A percentile compares a stretch with the other conserved stretches of the same genome.
Evolutionary conservation across 805 yeast genomes (phyloP).

Genomic region (Lachancea nothofagi): DNA sequence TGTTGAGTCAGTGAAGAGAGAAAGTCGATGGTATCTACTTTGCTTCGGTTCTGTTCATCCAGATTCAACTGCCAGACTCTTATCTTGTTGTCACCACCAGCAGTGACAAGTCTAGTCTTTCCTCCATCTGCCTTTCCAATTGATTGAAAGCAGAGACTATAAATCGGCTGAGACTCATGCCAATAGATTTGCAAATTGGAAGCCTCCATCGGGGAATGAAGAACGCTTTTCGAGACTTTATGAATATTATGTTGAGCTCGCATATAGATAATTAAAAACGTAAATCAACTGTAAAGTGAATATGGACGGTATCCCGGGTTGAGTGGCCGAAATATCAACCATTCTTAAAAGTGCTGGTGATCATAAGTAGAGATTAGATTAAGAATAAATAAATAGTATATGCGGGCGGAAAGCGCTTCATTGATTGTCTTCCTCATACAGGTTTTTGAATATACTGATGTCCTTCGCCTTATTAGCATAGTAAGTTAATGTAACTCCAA

Average conservation of each 20-base stretch:
- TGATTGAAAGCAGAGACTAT: constrained; percentile 61
- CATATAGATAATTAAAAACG: no score
- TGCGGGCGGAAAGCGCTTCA: no score
- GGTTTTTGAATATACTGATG: background rate
- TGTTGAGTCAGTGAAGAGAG: constrained; percentile 79
- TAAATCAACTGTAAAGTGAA: no score
- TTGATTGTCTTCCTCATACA: no score
- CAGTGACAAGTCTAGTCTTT: constrained; percentile 65
- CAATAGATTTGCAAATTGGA: constrained; percentile 32
- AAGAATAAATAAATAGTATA: background rate
- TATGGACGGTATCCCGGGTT: no score
- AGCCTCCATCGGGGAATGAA: no score
- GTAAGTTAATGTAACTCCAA: no score
- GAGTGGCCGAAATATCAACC: no score
- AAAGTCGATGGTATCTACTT: constrained; percentile 55
- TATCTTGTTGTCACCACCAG: constrained; percentile 92
- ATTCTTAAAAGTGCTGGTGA: no score
- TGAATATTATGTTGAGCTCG: background rate
- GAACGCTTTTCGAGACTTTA: no score
- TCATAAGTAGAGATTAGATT: no score
- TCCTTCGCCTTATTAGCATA: background rate
- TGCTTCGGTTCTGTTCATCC: constrained; percentile 20
- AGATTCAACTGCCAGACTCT: constrained; percentile 45
- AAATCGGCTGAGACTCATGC: constrained; percentile 66
- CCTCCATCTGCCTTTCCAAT: constrained; percentile 13